phyloP scores from a whole-genome alignment of 129 eudicot species.

The Chrysanthemum seticuspe region DNA sequence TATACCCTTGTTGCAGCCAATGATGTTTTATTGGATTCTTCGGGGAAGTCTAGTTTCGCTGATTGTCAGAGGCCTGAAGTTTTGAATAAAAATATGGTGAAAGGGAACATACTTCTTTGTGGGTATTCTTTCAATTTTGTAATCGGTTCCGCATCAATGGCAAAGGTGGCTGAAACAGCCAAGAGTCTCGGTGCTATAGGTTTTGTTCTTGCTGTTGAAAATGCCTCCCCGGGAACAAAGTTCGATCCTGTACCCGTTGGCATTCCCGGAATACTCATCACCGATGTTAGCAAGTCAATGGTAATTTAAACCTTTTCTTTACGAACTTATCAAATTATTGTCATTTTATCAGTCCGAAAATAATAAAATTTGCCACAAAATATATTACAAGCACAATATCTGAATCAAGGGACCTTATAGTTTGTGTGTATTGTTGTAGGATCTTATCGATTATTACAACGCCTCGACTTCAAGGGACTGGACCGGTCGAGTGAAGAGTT shows the following conservation, averaged over 20 bases:
- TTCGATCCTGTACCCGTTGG: slow-evolving; percentile 91
- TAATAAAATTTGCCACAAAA: too few species aligned
- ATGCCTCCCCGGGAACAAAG: slow-evolving; percentile 88
- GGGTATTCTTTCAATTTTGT: slow-evolving; percentile 97
- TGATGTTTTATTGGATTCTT: slow-evolving; percentile 80
- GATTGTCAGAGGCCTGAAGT: slow-evolving; percentile 96
- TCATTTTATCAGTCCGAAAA: background rate
- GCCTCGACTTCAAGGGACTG: slow-evolving; percentile 85
- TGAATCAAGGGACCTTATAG: background rate
- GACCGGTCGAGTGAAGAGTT: slow-evolving; percentile 97
- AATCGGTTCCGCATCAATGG: slow-evolving; percentile 75
- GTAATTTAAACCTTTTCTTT: slow-evolving; percentile 30
- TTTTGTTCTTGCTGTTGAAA: slow-evolving; percentile 93
- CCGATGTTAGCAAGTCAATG: slow-evolving; percentile 77
- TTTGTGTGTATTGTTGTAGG: slow-evolving; percentile 46
- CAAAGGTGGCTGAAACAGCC: slow-evolving; percentile 80
- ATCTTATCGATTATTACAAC: slow-evolving; percentile 90
- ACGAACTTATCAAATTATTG: background rate
- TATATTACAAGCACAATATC: background rate
- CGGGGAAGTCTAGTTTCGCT: slow-evolving; percentile 62
- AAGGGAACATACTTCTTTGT: slow-evolving; percentile 91
- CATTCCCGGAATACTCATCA: slow-evolving; percentile 84
- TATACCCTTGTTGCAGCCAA: slow-evolving; percentile 90
- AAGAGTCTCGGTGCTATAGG: slow-evolving; percentile 88
- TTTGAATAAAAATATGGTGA: slow-evolving; percentile 73